These are phyloP conservation scores for Entomortierella parvispora DNA, from an alignment of 192 early-diverging fungal species.

Conservation along the genomic window DNA sequence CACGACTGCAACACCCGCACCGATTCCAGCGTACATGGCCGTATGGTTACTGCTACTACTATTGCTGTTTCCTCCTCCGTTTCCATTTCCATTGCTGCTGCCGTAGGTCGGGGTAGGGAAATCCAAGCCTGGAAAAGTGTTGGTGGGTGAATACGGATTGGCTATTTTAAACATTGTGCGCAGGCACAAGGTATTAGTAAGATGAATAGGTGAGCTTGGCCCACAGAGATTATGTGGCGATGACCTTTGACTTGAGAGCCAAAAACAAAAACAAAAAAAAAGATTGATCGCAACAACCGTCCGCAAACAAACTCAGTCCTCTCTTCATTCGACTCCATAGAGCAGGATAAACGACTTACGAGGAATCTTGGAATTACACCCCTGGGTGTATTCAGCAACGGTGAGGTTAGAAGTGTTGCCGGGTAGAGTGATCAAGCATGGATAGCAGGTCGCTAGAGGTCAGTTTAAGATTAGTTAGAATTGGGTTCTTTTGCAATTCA, in stretches of 20 bases:
- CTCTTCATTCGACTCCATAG: too few species aligned
- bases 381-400: background rate
- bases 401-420: background rate
- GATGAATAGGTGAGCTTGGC: too few species aligned
- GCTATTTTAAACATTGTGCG: background rate
- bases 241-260: too few species aligned
- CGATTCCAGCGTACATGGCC: slow-evolving; percentile 36
- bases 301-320: too few species aligned
- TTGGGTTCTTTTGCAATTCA: background rate
- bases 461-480: background rate
- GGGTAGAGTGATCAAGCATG: slow-evolving; percentile 16
- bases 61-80: background rate
- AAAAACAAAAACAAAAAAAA: background rate
- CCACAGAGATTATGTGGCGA: too few species aligned
- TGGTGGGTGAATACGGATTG: slow-evolving; percentile 8
- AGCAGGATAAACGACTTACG: background rate
- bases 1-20: slow-evolving; percentile 15
- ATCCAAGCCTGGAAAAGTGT: background rate
- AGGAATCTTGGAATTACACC: background rate
- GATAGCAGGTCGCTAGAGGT: slow-evolving; percentile 24
- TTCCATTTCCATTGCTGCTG: slow-evolving; percentile 3
- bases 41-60: slow-evolving; percentile 20
- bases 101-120: background rate
- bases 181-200: background rate
- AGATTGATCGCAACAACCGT: background rate